Evolutionary conservation across 225 moss, liverwort and hornwort species (phyloP), one percentile per base, ranked within the genome.

Genomic region (Pseudisothecium myosuroides): DNA sequence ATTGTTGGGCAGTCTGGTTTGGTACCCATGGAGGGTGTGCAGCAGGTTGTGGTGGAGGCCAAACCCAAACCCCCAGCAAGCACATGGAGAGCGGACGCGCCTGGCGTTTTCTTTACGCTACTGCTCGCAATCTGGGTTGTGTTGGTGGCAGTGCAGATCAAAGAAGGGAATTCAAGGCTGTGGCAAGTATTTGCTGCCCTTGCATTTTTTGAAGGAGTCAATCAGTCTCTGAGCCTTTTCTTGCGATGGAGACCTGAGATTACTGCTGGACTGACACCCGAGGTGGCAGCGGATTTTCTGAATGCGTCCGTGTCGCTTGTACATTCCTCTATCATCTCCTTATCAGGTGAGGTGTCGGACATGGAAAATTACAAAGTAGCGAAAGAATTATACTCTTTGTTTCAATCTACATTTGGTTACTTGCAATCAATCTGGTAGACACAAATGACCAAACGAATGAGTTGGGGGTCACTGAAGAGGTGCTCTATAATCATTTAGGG

Each of bases 221-320:
- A 93, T 84, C 92, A 63, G 88, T 73, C 64, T n/a, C 52, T 98
- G 56, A 89, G 90, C 37, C 50, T 82, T 2, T 87, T 91, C 18
- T 83, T 96, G 72, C 86, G 86, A 75, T 66, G 85, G 86, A 85
- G 88, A 63, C 93, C 94, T 17, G 84, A 88, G 55, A 91, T 93
- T 66, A 87, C 94, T n/a, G 92, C 89, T 56, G 92, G 90, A 27
- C 92, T 96, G 4, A 73, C 94, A 11, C 79, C 89, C 9, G 90
- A 91, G 78, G 89, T 94, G 52, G 90, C 93, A 23, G 94, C 97
- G 72, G 93, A 91, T 84, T 96, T 99, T 59, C 60, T 99, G 47
- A 99, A 99, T 77, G 96, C 96, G 63, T 89, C 92, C 49, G 94
- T 99, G 34, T 99, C 98, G 54, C 93, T 99, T 71, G 91, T 99